Base-by-base conservation (phyloP, 805 yeast species). In the Ogataea paradorogensis region DNA sequence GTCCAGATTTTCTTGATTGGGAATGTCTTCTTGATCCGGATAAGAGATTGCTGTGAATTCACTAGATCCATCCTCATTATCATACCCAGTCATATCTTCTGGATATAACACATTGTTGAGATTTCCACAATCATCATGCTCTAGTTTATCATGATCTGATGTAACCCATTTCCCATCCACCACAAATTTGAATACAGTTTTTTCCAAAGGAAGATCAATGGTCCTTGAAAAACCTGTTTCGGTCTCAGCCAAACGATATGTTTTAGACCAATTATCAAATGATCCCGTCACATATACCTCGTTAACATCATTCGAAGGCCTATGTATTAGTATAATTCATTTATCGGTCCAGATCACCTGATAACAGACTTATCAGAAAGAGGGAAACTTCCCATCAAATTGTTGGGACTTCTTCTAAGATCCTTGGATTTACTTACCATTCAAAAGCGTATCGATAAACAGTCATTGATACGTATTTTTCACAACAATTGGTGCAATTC, bases 271-370 rank as follows among this genome's bases (percentile, higher is more conserved):
- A 50, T 73, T 66, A 50, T 76, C 82, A 53, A 74, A 74, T 21
- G 74, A 66, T n/a, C 84, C 84, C 27, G 83, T 75, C 32, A 79
- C 77, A 45, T 70, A 73, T 30, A 78, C 83, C n/a, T 63, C 55
- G 3, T 45, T 45, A 5, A 58, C 62, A 31, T 47, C 30, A 2
- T 43, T 14, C 5, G 50, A 46, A 7, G 66, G 66, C 69, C 69
- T 65, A 20, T 6, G n/a, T 18, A 36, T 38, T 22, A 38, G 42
- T 25, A 21, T 9, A 9, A 5, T 10, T 11, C 9, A 14, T 3
- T 14, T 23, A 7, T 9, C n/a, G n/a, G 7, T 23, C 25, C n/a
- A 11, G 24, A 27, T 38, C 42, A 30, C 34, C 34, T 30, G 34
- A 28, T 30, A 7, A 10, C 20, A 11, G 26, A n/a, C 15, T 21